A percentile compares a stretch with the other conserved stretches of the same genome.
Conservation (phyloP, 495 filamentous ascomycete genomes). For the Stereocaulon alpinum region DNA sequence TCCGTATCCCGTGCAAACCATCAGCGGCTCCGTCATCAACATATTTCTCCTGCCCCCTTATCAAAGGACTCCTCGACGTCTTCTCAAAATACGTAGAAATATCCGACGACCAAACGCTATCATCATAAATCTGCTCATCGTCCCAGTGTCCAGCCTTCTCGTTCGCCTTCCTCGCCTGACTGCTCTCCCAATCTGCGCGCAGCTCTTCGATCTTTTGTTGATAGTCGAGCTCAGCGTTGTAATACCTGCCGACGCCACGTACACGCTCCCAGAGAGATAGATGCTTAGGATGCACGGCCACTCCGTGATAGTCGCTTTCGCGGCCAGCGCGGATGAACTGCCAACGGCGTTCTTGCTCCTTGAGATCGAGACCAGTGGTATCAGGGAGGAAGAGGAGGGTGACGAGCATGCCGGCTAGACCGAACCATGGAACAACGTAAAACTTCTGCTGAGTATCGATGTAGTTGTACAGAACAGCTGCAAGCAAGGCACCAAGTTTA, state of each 20-base stretch:
- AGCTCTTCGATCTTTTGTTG: slow-evolving; percentile 72
- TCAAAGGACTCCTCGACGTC: slow-evolving; percentile 23
- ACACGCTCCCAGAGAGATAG: slow-evolving; percentile 72
- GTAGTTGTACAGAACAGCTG: slow-evolving; percentile 80
- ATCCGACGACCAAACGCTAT: slow-evolving; percentile 29
- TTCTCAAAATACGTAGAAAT: slow-evolving; percentile 33
- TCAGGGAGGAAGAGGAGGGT: slow-evolving; percentile 78
- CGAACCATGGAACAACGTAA: slow-evolving; percentile 86
- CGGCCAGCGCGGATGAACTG: slow-evolving; percentile 63
- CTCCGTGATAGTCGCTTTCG: slow-evolving; percentile 72
- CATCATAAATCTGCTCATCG: slow-evolving; percentile 25
- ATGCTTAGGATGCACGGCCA: slow-evolving; percentile 78
- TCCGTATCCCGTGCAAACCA: background rate
- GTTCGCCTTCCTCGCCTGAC: slow-evolving; percentile 36
- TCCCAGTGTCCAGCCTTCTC: slow-evolving; percentile 35
- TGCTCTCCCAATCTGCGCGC: slow-evolving; percentile 53
- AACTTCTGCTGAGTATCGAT: slow-evolving; percentile 65
- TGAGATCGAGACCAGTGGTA: slow-evolving; percentile 84
- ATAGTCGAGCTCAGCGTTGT: slow-evolving; percentile 68
- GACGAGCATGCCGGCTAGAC: slow-evolving; percentile 65
- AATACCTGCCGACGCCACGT: slow-evolving; percentile 55
- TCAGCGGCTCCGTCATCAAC: background rate
- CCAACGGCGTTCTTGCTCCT: slow-evolving; percentile 90
- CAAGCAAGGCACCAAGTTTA: slow-evolving; percentile 75
- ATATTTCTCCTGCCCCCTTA: slow-evolving; percentile 20